These are phyloP conservation scores for Cucurbita pepo DNA, from an alignment of 306 rosid genomes.

Conservation along the genomic window DNA sequence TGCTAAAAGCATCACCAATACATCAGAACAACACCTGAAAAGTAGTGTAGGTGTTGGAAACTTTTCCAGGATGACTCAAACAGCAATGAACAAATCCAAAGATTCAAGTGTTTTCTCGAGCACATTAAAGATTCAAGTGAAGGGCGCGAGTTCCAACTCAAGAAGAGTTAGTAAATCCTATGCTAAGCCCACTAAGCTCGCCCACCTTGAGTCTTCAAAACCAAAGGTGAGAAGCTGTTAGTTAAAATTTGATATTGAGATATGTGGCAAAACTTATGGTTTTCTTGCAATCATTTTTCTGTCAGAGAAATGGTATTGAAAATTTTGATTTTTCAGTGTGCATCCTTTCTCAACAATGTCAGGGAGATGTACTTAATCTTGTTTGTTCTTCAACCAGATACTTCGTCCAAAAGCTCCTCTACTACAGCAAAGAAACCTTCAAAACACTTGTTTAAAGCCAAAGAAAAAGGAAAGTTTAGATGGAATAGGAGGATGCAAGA, in stretches of 20 bases:
- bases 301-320: neutral
- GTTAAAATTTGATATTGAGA: neutral
- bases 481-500: conserved; percentile 17
- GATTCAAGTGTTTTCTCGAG: conserved; percentile 9
- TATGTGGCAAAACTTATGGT: neutral
- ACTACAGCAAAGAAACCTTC: conserved; percentile 15
- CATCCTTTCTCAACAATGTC: neutral
- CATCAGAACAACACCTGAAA: conserved; percentile 16
- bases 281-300: neutral
- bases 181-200: conserved; percentile 27
- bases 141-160: conserved; percentile 15
- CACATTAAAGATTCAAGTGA: conserved; percentile 12
- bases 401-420: conserved; percentile 20
- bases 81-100: conserved; percentile 19
- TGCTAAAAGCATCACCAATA: conserved; percentile 15
- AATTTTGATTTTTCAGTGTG: neutral
- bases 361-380: neutral
- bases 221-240: conserved; percentile 31
- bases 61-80: conserved; percentile 14
- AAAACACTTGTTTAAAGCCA: conserved; percentile 8
- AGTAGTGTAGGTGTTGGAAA: conserved; percentile 19
- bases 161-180: conserved; percentile 5
- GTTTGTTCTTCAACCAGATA: conserved; percentile 6
- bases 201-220: conserved; percentile 11
- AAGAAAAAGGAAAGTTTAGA: conserved; percentile 26